These are phyloP conservation scores for Colletotrichum lupini DNA, from an alignment of 2,329 filamentous ascomycete species.

Conservation along the genomic window DNA sequence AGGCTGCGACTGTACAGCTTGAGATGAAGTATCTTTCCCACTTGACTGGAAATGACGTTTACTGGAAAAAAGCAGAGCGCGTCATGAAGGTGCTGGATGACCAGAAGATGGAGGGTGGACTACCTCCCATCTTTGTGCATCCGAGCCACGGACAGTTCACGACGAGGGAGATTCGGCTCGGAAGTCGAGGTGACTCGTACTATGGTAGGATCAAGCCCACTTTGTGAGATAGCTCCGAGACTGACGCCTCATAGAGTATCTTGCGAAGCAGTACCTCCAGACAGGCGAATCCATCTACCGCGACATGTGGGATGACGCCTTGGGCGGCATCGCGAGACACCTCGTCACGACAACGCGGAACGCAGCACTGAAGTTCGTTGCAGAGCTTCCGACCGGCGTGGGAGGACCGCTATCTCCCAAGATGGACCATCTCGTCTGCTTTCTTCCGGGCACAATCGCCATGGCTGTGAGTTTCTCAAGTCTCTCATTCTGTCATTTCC, in stretches of 20 bases:
- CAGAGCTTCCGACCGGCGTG: conserved; percentile 83
- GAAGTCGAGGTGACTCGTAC: conserved; percentile 95
- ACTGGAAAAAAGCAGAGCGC: conserved; percentile 91
- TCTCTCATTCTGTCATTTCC: not conserved
- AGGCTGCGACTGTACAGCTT: conserved; percentile 90
- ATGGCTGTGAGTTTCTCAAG: conserved; percentile 61
- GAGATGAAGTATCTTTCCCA: conserved; percentile 98
- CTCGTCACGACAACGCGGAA: conserved; percentile 87
- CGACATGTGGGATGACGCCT: conserved; percentile 90
- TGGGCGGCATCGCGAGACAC: conserved; percentile 88
- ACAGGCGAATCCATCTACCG: conserved; percentile 89
- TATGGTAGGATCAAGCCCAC: conserved; percentile 58
- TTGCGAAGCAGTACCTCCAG: conserved; percentile 97
- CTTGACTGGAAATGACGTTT: conserved; percentile 89
- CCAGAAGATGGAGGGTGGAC: conserved; percentile 80
- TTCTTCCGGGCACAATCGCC: conserved; percentile 95
- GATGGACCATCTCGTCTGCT: conserved; percentile 98
- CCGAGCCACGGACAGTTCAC: conserved; percentile 81
- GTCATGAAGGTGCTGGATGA: conserved; percentile 92
- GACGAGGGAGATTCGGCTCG: conserved; percentile 87
- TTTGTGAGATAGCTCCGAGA: not conserved
- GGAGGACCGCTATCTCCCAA: conserved; percentile 76
- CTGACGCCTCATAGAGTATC: conserved; percentile 71
- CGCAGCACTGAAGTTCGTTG: conserved; percentile 85
- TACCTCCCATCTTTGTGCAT: conserved; percentile 92